A percentile compares a stretch with the other conserved stretches of the same genome.
Evolutionary conservation across 768 basidiomycete genomes (phyloP).

Genomic region (Psilocybe tampanensis): DNA sequence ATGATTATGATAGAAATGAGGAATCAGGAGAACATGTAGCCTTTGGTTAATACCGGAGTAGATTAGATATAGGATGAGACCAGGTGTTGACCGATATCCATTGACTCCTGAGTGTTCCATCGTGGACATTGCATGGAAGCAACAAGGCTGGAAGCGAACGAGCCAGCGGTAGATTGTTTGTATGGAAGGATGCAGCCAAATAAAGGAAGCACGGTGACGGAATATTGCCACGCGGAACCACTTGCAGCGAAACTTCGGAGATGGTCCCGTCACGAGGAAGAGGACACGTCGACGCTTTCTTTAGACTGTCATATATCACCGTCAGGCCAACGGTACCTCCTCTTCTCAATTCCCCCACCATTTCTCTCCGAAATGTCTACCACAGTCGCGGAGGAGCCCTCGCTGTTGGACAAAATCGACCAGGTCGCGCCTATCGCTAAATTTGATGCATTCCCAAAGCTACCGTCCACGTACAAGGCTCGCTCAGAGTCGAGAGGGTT

Average conservation of each 20-base stretch:
- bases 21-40: no score
- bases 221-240: not conserved
- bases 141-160: no score
- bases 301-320: conserved; percentile 13
- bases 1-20: no score
- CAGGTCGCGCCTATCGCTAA: conserved; percentile 63
- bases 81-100: no score
- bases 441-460: conserved; percentile 89
- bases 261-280: conserved; percentile 15
- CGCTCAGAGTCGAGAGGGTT: conserved; percentile 82
- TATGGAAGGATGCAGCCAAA: not conserved
- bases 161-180: no score
- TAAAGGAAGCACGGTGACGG: not conserved
- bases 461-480: conserved; percentile 79
- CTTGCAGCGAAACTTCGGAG: conserved; percentile 14
- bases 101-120: no score
- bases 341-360: not conserved
- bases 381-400: conserved; percentile 20
- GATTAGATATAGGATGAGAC: no score
- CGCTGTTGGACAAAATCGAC: conserved; percentile 67
- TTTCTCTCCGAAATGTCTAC: conserved; percentile 13
- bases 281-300: conserved; percentile 20
- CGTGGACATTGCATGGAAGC: no score
- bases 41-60: no score
- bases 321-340: conserved; percentile 8